These are phyloP conservation scores for Nematocida homosporus DNA, from an alignment of 371 early-diverging fungal genomes.

Conservation along the genomic window DNA sequence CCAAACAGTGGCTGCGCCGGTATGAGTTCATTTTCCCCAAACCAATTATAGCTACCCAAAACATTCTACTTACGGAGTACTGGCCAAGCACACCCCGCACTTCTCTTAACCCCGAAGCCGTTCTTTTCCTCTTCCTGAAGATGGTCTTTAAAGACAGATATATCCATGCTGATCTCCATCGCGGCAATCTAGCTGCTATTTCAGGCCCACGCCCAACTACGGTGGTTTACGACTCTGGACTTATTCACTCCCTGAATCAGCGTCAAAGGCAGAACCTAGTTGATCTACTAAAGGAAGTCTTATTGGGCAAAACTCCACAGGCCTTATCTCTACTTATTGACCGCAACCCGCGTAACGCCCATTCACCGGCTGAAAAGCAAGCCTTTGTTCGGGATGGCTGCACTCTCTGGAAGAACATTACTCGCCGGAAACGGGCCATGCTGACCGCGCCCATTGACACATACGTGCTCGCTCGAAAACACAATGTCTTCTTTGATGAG, in stretches of 20 bases:
- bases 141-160: slow-evolving; percentile 72
- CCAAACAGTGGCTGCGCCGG: background rate
- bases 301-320: background rate
- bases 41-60: slow-evolving; percentile 50
- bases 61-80: slow-evolving; percentile 35
- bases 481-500: slow-evolving; percentile 44
- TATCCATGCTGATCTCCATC: slow-evolving; percentile 57
- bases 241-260: slow-evolving; percentile 15
- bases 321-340: slow-evolving; percentile 35
- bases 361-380: slow-evolving; percentile 9
- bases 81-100: slow-evolving; percentile 33
- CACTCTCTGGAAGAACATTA: background rate
- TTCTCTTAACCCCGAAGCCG: slow-evolving; percentile 69
- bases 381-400: slow-evolving; percentile 2
- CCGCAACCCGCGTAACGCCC: slow-evolving; percentile 8
- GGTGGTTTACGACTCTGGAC: slow-evolving; percentile 48
- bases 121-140: slow-evolving; percentile 69
- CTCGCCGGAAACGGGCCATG: background rate
- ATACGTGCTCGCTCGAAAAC: background rate
- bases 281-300: slow-evolving; percentile 22
- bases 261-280: slow-evolving; percentile 20
- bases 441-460: background rate
- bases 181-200: slow-evolving; percentile 42
- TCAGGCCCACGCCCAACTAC: background rate
- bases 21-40: slow-evolving; percentile 57